Evolutionary conservation across 1,139 yeast genomes (phyloP).

Genomic region (Geotrichum macrosporum): DNA sequence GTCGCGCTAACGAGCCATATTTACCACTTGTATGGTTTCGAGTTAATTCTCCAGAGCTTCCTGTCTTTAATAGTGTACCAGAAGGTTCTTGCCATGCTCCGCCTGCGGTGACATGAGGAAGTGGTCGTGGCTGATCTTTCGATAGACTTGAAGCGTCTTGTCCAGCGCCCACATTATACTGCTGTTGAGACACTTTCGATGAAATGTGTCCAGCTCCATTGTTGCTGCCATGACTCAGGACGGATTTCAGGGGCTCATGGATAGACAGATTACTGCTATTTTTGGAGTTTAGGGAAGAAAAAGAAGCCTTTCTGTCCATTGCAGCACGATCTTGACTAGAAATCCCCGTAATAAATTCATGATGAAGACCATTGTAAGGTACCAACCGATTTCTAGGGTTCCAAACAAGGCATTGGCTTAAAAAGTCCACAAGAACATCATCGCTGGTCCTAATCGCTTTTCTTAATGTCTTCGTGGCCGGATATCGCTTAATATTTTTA

Average conservation of each 20-base stretch:
- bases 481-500: conserved; percentile 38
- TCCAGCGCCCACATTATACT: neutral
- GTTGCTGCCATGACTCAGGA: neutral
- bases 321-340: neutral
- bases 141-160: neutral
- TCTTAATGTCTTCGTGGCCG: conserved; percentile 32
- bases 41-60: neutral
- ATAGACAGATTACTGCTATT: conserved; percentile 95
- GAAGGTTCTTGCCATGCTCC: neutral
- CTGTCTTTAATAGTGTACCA: neutral
- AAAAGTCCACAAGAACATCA: conserved; percentile 40
- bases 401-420: conserved; percentile 47
- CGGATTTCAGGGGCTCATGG: conserved; percentile 34
- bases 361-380: conserved; percentile 45
- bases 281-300: conserved; percentile 96
- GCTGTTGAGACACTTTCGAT: neutral
- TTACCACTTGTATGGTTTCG: neutral
- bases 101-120: neutral
- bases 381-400: conserved; percentile 48
- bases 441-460: conserved; percentile 33
- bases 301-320: conserved; percentile 6
- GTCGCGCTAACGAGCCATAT: neutral
- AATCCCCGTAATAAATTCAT: conserved; percentile 39
- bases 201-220: neutral
- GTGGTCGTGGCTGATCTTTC: neutral